Base-by-base conservation (phyloP, 2,329 filamentous ascomycete genomes). In the Botryotinia globosa region DNA sequence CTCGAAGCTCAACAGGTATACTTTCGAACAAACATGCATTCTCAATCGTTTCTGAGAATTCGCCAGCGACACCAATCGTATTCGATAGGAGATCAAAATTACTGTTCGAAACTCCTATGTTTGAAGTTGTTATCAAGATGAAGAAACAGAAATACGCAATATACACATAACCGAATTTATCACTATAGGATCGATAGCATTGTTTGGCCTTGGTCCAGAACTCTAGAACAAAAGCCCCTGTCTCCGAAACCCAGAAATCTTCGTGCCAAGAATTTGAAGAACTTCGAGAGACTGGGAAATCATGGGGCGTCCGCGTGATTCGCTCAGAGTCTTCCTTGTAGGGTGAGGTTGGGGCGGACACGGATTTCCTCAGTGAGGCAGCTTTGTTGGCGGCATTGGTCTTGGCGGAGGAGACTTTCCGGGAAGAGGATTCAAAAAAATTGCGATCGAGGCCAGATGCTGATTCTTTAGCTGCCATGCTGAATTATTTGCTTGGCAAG, bases 111-210 rank as follows among this genome's bases (percentile, higher is more conserved):
- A 8, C 14, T 4, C 14, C 39, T 1, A 0, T 18, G 8, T 25
- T 16, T 2, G 54, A 34, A 22, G 5, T 22, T 22, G 48, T 5
- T 6, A 56, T 32, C 5, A 67, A 4, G 3, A 42, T 22, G n/a
- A 67, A 56, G 1, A 56, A 14, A 18, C 9, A 0, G 6, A 4
- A 9, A 2, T 56, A 67, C 1, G 29, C 5, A n/a, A 56, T 18
- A 16, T 1, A n/a, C 12, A 18, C 9, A 1, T 8, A 1, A 2
- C 22, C 2, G 9, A 54, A 10, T 18, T 56, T 20, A 18, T 1
- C 4, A 20, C 3, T 1, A 25, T 56, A 0, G 29, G 18, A 18
- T 1, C 22, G 8, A 18, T 42, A 32, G 34, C 48, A 56, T 42
- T 9, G 37, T n/a, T 9, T n/a, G 25, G 1, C 4, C 8, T 16